Evolutionary conservation across 2,329 filamentous ascomycete species (phyloP).

Genomic region (Shiraia bambusicola): DNA sequence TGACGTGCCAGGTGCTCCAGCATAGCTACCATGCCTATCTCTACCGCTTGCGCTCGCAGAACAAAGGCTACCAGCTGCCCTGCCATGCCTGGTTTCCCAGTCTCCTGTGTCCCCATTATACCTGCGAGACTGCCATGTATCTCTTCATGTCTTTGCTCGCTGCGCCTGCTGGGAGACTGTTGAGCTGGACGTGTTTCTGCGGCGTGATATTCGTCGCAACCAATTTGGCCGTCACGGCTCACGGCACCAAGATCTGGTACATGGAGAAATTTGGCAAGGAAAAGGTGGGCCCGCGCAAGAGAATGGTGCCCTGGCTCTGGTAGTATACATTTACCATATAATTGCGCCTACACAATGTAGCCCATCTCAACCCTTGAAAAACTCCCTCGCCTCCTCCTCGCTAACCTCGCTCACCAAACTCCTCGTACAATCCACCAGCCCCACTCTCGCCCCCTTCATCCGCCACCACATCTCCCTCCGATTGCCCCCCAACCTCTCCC

Average conservation of each 20-base stretch:
- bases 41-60: conserved; percentile 42
- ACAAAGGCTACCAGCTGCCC: conserved; percentile 76
- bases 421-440: conserved; percentile 68
- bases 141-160: conserved; percentile 71
- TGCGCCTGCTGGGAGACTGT: conserved; percentile 64
- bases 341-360: too few species aligned
- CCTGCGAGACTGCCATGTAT: conserved; percentile 84
- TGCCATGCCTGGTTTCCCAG: conserved; percentile 68
- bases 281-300: conserved; percentile 31
- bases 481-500: conserved; percentile 72
- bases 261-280: conserved; percentile 33
- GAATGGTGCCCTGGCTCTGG: conserved; percentile 39
- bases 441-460: conserved; percentile 66
- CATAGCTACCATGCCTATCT: conserved; percentile 59
- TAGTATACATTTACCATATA: conserved; percentile 10
- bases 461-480: conserved; percentile 80
- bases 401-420: conserved; percentile 66
- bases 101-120: conserved; percentile 86
- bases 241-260: conserved; percentile 67
- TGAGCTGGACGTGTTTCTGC: conserved; percentile 74
- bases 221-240: conserved; percentile 81
- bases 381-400: conserved; percentile 65
- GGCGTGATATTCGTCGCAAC: conserved; percentile 71
- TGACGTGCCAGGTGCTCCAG: conserved; percentile 71
- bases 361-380: conserved; percentile 27